phyloP scores from a whole-genome alignment of 495 filamentous ascomycete genomes.

The Talaromyces trachyspermus region DNA sequence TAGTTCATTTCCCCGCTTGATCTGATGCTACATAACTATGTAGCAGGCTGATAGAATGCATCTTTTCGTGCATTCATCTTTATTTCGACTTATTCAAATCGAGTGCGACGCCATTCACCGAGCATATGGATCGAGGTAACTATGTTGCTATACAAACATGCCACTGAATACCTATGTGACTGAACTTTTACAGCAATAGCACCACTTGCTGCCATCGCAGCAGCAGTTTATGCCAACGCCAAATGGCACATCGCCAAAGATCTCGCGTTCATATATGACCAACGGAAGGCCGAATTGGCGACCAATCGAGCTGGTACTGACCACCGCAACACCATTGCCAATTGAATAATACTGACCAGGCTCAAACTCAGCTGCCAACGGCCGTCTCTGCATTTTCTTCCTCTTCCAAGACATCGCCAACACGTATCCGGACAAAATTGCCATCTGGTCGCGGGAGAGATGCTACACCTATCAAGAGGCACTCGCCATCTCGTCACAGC shows the following conservation, averaged over 20 bases:
- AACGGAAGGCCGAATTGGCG: conserved; percentile 27
- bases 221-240: conserved; percentile 59
- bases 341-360: conserved; percentile 10
- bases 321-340: too few relatives aligned
- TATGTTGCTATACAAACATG: too few relatives aligned
- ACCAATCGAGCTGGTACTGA: conserved; percentile 26
- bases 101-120: too few relatives aligned
- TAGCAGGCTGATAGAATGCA: too few relatives aligned
- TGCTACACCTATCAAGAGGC: conserved; percentile 57
- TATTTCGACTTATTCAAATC: too few relatives aligned
- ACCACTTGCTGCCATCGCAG: conserved; percentile 32
- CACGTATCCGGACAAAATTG: conserved; percentile 39
- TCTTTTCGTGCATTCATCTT: too few relatives aligned
- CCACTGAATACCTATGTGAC: too few relatives aligned
- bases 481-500: conserved; percentile 49
- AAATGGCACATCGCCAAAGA: conserved; percentile 62
- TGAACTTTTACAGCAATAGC: not conserved
- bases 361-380: conserved; percentile 32
- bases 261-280: conserved; percentile 26
- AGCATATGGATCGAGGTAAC: too few relatives aligned
- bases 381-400: conserved; percentile 56
- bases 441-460: conserved; percentile 60
- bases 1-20: too few relatives aligned
- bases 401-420: conserved; percentile 51
- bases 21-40: too few relatives aligned